These are phyloP conservation scores for Coniophora puteana DNA, from an alignment of 1,284 basidiomycete species.

Conservation along the genomic window DNA sequence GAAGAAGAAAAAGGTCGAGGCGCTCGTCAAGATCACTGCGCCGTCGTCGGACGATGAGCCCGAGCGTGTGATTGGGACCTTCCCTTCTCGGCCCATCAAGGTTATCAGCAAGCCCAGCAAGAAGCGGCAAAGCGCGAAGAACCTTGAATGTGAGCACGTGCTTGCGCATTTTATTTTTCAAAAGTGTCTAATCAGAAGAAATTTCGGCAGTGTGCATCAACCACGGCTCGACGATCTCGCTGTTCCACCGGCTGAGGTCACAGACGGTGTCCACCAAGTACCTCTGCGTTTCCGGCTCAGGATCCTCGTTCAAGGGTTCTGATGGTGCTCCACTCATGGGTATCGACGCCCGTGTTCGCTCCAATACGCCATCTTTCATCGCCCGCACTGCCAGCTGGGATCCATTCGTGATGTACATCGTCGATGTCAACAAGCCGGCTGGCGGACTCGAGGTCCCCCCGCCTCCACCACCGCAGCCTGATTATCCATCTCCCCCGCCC, in stretches of 20 bases:
- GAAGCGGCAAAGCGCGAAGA: constrained; percentile 92
- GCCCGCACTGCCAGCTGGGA: constrained; percentile 84
- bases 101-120: constrained; percentile 97
- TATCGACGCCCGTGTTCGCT: constrained; percentile 67
- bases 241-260: constrained; percentile 92
- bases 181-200: constrained; percentile 14
- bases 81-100: constrained; percentile 91
- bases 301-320: constrained; percentile 85
- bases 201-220: constrained; percentile 77
- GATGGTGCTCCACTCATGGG: constrained; percentile 85
- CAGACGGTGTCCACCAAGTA: constrained; percentile 96
- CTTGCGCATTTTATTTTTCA: constrained; percentile 13
- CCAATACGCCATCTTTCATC: constrained; percentile 78
- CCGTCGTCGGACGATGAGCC: constrained; percentile 75
- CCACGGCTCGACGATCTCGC: constrained; percentile 92
- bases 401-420: constrained; percentile 96
- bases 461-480: constrained; percentile 74
- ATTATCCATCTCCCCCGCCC: constrained; percentile 85
- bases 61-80: constrained; percentile 79
- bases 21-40: constrained; percentile 84
- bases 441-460: constrained; percentile 72
- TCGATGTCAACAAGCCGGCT: constrained; percentile 79
- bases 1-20: constrained; percentile 90
- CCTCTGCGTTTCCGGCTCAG: constrained; percentile 89
- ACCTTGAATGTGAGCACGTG: constrained; percentile 76